Evolutionary conservation across 2,329 filamentous ascomycete genomes (phyloP).

Genomic region (Exophiala sp.): DNA sequence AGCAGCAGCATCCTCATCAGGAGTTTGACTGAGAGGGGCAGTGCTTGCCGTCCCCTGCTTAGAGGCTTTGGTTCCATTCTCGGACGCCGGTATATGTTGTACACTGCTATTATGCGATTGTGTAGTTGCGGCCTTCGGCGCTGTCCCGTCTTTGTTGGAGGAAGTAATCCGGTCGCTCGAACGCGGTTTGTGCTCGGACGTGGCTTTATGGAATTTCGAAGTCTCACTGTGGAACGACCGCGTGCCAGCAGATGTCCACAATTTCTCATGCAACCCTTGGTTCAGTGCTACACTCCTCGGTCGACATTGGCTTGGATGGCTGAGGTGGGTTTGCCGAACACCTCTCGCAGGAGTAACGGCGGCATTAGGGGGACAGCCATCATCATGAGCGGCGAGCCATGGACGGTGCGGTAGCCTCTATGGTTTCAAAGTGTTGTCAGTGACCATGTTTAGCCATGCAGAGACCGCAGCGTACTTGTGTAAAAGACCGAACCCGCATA

Average conservation of each 20-base stretch:
- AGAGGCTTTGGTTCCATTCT: not conserved
- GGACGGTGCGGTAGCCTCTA: conserved; percentile 4
- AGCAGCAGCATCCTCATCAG: not conserved
- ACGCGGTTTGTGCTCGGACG: not conserved
- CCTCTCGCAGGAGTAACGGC: not conserved
- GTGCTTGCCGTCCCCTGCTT: not conserved
- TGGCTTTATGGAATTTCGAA: not conserved
- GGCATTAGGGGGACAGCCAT: not conserved
- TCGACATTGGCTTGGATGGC: not conserved
- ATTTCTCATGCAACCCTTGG: not conserved
- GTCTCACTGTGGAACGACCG: not conserved
- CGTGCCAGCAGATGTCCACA: not conserved
- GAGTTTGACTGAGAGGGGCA: not conserved
- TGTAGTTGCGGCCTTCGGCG: not conserved
- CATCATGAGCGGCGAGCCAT: not conserved
- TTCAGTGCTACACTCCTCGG: not conserved
- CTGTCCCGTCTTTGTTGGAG: not conserved
- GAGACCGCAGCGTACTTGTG: conserved; percentile 1
- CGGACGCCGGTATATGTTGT: not conserved
- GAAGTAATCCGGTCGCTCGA: not conserved
- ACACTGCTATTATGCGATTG: not conserved
- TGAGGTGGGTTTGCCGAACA: not conserved
- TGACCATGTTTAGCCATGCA: not conserved
- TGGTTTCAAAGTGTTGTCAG: conserved; percentile 2
- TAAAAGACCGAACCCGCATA: conserved; percentile 10